Evolutionary conservation across 441 rosid genomes (phyloP).

Genomic region (Oxalis stricta): DNA sequence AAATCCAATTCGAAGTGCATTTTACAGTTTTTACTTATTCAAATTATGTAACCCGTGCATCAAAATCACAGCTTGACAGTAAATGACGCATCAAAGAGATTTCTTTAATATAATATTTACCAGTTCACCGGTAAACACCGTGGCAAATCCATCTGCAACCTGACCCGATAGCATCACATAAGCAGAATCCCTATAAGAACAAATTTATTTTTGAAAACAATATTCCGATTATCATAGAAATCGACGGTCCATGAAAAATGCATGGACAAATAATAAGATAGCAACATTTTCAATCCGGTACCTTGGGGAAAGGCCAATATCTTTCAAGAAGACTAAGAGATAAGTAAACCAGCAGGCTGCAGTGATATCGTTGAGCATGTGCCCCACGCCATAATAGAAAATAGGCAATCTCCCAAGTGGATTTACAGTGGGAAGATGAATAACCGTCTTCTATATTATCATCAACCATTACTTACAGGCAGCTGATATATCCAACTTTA

Average conservation of each 20-base stretch:
- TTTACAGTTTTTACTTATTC: no score
- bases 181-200: conserved; percentile 66
- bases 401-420: conserved; percentile 63
- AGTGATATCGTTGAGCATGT: conserved; percentile 93
- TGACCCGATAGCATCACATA: conserved; percentile 88
- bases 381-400: conserved; percentile 79
- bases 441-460: conserved; percentile 33
- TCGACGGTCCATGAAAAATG: neutral
- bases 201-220: neutral
- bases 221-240: neutral
- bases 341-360: conserved; percentile 98
- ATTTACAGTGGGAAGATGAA: conserved; percentile 24
- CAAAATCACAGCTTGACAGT: neutral
- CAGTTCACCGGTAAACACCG: conserved; percentile 79
- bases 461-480: conserved; percentile 24
- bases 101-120: conserved; percentile 21
- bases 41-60: no score
- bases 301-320: conserved; percentile 81
- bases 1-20: neutral
- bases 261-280: neutral
- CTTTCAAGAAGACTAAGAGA: conserved; percentile 71
- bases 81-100: neutral
- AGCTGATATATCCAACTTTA: conserved; percentile 10
- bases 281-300: conserved; percentile 2
- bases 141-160: conserved; percentile 82